Evolutionary conservation across 176 grass and related monocot species (phyloP).

Genomic region (Poa pratensis): DNA sequence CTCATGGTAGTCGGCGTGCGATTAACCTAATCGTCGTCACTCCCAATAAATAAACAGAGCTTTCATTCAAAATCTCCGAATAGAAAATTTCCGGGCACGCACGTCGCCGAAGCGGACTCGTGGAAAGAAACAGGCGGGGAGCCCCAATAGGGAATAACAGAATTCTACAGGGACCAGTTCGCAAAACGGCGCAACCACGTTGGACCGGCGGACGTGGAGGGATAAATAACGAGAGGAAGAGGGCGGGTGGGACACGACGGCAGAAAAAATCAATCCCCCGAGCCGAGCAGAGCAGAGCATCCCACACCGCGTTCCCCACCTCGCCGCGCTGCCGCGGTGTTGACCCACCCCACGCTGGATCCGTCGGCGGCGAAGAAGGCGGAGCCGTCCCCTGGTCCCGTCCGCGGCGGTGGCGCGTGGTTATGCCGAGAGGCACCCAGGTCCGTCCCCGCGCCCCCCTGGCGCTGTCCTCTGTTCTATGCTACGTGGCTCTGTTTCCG

Average conservation of each 20-base stretch:
- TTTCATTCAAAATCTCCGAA: not conserved
- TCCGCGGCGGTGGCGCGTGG: slow-evolving; percentile 46
- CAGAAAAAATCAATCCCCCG: not conserved
- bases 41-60: not conserved
- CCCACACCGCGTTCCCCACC: not conserved
- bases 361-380: slow-evolving; percentile 37
- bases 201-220: not conserved
- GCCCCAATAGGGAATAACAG: not conserved
- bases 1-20: not conserved
- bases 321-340: slow-evolving; percentile 48
- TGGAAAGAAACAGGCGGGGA: not conserved
- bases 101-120: not conserved
- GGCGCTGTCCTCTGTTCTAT: not conserved
- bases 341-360: slow-evolving; percentile 49
- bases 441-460: not conserved
- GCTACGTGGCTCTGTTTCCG: not conserved
- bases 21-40: not conserved
- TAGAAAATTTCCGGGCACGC: not conserved
- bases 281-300: not conserved
- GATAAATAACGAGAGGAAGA: slow-evolving; percentile 42
- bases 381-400: slow-evolving; percentile 33
- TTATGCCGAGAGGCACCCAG: slow-evolving; percentile 67
- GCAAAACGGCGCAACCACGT: slow-evolving; percentile 7
- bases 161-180: not conserved
- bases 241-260: not conserved